These are phyloP conservation scores for Cercis canadensis DNA, from an alignment of 306 rosid genomes.

Conservation along the genomic window DNA sequence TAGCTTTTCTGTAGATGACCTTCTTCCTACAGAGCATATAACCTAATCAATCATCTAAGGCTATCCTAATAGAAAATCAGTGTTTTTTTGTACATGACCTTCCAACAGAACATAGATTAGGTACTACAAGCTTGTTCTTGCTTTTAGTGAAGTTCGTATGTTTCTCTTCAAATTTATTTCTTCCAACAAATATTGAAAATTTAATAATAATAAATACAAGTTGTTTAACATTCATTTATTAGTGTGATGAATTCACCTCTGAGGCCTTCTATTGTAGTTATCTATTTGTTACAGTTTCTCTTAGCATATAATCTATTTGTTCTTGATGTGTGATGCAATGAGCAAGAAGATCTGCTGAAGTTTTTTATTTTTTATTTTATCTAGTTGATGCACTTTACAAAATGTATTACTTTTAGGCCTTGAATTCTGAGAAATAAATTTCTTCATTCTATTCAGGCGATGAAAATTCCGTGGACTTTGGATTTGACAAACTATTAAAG, in stretches of 20 bases:
- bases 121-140: too few species aligned
- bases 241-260: too few species aligned
- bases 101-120: too few species aligned
- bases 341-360: conserved; percentile 5
- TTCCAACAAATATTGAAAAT: not conserved
- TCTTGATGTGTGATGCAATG: not conserved
- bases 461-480: conserved; percentile 40
- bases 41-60: not conserved
- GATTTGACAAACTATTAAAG: conserved; percentile 41
- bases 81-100: too few species aligned
- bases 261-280: too few species aligned
- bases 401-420: not conserved
- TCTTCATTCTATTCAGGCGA: conserved; percentile 40
- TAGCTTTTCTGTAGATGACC: not conserved
- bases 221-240: too few species aligned
- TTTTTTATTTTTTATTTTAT: too few species aligned
- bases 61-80: not conserved
- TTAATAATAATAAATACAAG: too few species aligned
- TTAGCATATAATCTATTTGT: too few species aligned
- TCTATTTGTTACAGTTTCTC: too few species aligned
- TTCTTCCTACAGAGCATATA: not conserved
- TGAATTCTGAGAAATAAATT: not conserved
- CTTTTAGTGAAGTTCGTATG: too few species aligned
- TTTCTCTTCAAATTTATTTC: not conserved
- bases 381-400: not conserved